These are phyloP conservation scores for Talaromyces trachyspermus DNA, from an alignment of 495 filamentous ascomycete genomes.

Conservation along the genomic window DNA sequence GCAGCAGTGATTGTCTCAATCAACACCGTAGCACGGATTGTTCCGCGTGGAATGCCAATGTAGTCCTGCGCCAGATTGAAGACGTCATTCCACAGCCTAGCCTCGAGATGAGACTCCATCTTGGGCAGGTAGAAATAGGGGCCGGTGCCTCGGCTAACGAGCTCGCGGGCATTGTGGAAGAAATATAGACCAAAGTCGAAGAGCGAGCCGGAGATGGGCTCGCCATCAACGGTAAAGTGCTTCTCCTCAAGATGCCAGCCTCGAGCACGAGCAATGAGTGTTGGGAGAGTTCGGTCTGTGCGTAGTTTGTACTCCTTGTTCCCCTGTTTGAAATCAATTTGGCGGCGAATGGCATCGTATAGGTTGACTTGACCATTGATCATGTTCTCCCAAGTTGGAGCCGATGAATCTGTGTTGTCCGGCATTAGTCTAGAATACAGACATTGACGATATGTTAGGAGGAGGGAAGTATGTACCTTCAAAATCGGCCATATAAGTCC, in stretches of 20 bases:
- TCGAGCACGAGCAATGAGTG: conserved; percentile 78
- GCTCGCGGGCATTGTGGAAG: conserved; percentile 94
- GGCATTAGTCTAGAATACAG: conserved; percentile 5
- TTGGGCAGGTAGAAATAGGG: conserved; percentile 99
- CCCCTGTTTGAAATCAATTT: conserved; percentile 95
- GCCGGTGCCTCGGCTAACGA: conserved; percentile 73
- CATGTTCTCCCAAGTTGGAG: conserved; percentile 99
- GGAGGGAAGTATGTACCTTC: conserved; percentile 55
- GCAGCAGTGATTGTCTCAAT: conserved; percentile 98
- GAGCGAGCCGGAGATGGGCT: conserved; percentile 85
- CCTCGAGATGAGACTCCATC: conserved; percentile 98
- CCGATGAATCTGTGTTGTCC: conserved; percentile 68
- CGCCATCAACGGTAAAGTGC: conserved; percentile 93
- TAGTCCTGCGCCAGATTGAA: conserved; percentile 97
- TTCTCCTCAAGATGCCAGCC: conserved; percentile 98
- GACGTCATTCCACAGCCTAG: conserved; percentile 95
- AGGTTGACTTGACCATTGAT: conserved; percentile 97
- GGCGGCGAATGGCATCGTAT: conserved; percentile 90
- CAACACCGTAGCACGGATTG: conserved; percentile 89
- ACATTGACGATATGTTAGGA: not conserved
- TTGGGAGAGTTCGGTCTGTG: conserved; percentile 71
- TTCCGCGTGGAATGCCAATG: conserved; percentile 80
- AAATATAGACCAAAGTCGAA: conserved; percentile 99
- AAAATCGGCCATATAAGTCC: conserved; percentile 99
- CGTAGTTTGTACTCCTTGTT: conserved; percentile 96